Base-by-base conservation (phyloP, 208 protist genomes). In the Histomonas meleagridis region DNA sequence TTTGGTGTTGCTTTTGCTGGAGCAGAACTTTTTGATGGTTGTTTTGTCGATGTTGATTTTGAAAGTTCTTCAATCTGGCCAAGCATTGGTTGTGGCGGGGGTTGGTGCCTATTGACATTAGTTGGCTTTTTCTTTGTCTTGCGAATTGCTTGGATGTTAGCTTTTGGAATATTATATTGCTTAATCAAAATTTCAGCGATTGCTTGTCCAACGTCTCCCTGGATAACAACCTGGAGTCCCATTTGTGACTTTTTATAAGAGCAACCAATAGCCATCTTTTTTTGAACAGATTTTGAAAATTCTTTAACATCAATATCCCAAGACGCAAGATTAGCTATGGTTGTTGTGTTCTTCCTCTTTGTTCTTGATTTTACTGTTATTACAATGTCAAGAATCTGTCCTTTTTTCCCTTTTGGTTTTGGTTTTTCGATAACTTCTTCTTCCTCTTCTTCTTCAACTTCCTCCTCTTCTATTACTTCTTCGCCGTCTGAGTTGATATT, bases 221-320 rank as follows among this genome's bases (percentile, higher is more conserved):
- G 76, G 16, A 86, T 48, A 38, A 86, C 46, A 26, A 86, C 55
- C 18, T 86, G 76, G 4, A 38, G 43, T 18, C 43, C 46, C 0
- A 16, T 48, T 21, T 51, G 26, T 32, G 14, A 55, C 76, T 86
- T 86, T n/a, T 51, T 86, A 55, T 40, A 38, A 12, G 76, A 86
- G 46, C 76, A 86, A 7, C 40, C 43, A 40, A 46, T 86, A 2
- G 76, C 43, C 76, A 86, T 86, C 46, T 86, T 86, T 48, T 86
- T 86, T 26, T 14, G 14, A 28, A 86, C 55, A 40, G 21, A 16
- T 26, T 86, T 86, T 21, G 38, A 32, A 32, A 86, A 49, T 38
- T 86, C 76, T 49, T 86, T 86, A 10, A 55, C 7, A 35, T 86
- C 76, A 55, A 86, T 12, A 38, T n/a, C 76, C 76, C 76, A 86